These are phyloP conservation scores for Cruciata laevipes DNA, from an alignment of 257 asterid species.

Conservation along the genomic window DNA sequence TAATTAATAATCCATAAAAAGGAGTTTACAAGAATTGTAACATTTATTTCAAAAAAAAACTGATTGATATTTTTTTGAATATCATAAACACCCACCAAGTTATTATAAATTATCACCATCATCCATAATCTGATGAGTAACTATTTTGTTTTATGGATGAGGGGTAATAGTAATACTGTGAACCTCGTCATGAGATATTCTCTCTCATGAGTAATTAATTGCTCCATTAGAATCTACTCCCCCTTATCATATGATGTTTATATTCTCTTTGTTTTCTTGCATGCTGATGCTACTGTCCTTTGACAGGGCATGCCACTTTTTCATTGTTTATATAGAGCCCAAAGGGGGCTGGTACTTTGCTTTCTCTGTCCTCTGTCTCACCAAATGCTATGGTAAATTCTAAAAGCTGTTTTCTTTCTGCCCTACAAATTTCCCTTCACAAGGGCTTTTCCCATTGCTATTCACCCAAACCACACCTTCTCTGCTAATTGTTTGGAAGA, in stretches of 20 bases:
- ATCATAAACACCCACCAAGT: no score
- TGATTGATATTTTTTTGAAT: no score
- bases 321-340: slow-evolving; percentile 56
- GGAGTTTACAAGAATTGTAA: no score
- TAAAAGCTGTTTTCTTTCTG: slow-evolving; percentile 19
- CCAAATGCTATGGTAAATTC: slow-evolving; percentile 29
- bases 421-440: slow-evolving; percentile 29
- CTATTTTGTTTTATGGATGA: no score
- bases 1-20: no score
- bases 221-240: background rate
- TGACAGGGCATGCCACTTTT: slow-evolving; percentile 72
- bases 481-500: slow-evolving; percentile 17
- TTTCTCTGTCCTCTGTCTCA: slow-evolving; percentile 35
- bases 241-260: slow-evolving; percentile 19
- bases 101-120: no score
- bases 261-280: slow-evolving; percentile 42
- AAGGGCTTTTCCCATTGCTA: slow-evolving; percentile 7
- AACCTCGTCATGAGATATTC: background rate
- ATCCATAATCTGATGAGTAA: no score
- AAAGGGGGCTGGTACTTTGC: slow-evolving; percentile 13
- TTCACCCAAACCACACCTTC: background rate
- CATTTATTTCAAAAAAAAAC: no score
- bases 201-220: background rate
- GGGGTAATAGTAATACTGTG: background rate
- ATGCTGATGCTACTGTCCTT: slow-evolving; percentile 51